Evolutionary conservation across 495 filamentous ascomycete genomes (phyloP), one percentile per base, ranked within the genome.

Genomic region (Aspergillus ostianus): DNA sequence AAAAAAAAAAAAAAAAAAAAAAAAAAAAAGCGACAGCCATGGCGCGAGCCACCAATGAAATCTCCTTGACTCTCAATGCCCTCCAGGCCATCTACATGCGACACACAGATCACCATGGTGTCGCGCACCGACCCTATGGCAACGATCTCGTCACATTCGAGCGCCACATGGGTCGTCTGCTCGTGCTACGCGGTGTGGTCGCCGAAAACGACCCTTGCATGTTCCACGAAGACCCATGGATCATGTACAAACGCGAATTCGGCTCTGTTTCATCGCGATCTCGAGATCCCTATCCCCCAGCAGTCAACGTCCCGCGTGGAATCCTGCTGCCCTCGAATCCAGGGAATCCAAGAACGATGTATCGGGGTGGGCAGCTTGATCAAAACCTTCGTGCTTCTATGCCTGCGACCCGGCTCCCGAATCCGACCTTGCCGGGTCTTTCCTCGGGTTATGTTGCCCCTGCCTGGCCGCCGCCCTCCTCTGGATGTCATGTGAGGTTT

Each of bases 111-210:
- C 5, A 6, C 17, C 15, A 49, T 1, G 58, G 58, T 21, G 26
- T 60, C 20, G 10, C 32, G 19, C 53, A 48, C 36, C 53, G 53
- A 0, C 59, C 59, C 53, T 53, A 47, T 18, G 59, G 59, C 30
- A 4, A 19, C 30, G 53, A 61, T 48, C 56, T 21, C 52, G 23
- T 56, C 4, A 0, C 4, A 9, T 44, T 61, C 30, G 48, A 53
- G 26, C 36, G 32, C 47, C 20, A 19, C n/a, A 47, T 56, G 29
- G 20, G 44, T 30, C 59, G 59, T 19, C 53, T 61, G 5, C 53
- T 61, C 15, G 10, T 61, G 5, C 53, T 56, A 0, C 53, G 45
- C 18, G 59, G 59, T 7, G 13, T 30, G 2, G 53, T 56, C 4
- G 3, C 50, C 3, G 50, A 52, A 10, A 13, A 49, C 17, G 26